Percentiles rank a stretch among this genome's conserved stretches.
Conservation (phyloP, 2,329 filamentous ascomycete genomes). For the Purpureocillium takamizusanense region DNA sequence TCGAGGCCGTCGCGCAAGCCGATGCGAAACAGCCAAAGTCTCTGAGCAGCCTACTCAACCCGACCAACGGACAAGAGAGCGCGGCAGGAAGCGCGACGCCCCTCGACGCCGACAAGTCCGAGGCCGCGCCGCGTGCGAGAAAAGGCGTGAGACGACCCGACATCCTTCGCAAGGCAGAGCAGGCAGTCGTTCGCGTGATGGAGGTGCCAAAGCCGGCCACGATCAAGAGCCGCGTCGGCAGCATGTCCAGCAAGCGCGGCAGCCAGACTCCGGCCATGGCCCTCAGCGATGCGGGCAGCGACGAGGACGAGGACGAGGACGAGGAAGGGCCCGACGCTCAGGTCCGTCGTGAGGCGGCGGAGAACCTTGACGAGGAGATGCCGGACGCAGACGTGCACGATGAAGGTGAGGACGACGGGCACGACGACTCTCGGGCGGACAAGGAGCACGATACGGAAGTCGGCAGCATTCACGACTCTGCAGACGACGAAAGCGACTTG, state of each 20-base stretch:
- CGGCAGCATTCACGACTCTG: slow-evolving; percentile 54
- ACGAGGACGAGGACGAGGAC: slow-evolving; percentile 29
- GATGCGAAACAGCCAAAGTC: slow-evolving; percentile 22
- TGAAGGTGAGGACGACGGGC: slow-evolving; percentile 17
- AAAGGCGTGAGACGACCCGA: slow-evolving; percentile 44
- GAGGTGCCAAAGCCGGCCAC: slow-evolving; percentile 37
- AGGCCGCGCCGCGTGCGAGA: slow-evolving; percentile 27
- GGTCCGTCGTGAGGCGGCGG: slow-evolving; percentile 23
- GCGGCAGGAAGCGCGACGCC: slow-evolving; percentile 23
- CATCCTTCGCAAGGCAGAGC: slow-evolving; percentile 52
- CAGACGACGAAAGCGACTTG: slow-evolving; percentile 61
- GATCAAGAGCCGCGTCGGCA: slow-evolving; percentile 40
- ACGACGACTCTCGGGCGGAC: slow-evolving; percentile 16
- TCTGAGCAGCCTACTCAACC: slow-evolving; percentile 33
- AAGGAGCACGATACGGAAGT: slow-evolving; percentile 19
- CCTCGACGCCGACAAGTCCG: slow-evolving; percentile 30
- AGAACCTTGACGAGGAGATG: slow-evolving; percentile 31
- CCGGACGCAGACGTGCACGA: slow-evolving; percentile 27
- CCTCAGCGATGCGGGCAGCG: slow-evolving; percentile 27
- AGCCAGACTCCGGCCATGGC: slow-evolving; percentile 27
- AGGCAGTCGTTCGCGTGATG: slow-evolving; percentile 40
- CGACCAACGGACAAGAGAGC: slow-evolving; percentile 28
- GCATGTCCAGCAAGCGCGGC: slow-evolving; percentile 40
- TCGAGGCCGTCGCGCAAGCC: slow-evolving; percentile 18
- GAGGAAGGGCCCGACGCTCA: slow-evolving; percentile 26